Conservation (phyloP, 176 grass and related monocot species). For the Aegilops sharonensis region DNA sequence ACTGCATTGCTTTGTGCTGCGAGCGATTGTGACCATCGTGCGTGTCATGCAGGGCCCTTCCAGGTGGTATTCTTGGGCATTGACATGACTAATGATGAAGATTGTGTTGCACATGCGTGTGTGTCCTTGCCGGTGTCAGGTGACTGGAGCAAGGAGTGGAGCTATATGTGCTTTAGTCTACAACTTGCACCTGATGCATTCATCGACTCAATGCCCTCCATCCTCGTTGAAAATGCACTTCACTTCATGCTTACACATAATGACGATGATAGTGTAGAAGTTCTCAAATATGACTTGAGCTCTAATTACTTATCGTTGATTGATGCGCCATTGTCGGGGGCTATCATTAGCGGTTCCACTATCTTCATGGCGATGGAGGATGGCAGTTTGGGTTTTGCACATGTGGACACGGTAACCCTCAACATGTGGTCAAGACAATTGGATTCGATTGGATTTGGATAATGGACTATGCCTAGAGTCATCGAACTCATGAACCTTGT, state of each 20-base stretch:
- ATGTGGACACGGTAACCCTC: not conserved
- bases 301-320: not conserved
- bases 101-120: not conserved
- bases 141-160: not conserved
- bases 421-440: not conserved
- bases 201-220: not conserved
- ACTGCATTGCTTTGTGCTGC: not conserved
- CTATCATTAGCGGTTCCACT: not conserved
- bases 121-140: not conserved
- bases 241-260: not conserved
- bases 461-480: not conserved
- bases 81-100: not conserved
- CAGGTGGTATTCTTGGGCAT: not conserved
- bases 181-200: not conserved
- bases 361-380: not conserved
- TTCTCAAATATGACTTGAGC: not conserved
- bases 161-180: not conserved
- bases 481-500: not conserved
- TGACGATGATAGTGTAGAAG: not conserved
- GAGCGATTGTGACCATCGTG: not conserved
- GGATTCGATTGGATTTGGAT: not conserved
- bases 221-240: not conserved
- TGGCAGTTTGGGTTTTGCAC: not conserved
- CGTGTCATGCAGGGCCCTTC: not conserved
- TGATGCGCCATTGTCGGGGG: not conserved